Base-by-base conservation (phyloP, 768 basidiomycete species). In the Mycena kentingensis region DNA sequence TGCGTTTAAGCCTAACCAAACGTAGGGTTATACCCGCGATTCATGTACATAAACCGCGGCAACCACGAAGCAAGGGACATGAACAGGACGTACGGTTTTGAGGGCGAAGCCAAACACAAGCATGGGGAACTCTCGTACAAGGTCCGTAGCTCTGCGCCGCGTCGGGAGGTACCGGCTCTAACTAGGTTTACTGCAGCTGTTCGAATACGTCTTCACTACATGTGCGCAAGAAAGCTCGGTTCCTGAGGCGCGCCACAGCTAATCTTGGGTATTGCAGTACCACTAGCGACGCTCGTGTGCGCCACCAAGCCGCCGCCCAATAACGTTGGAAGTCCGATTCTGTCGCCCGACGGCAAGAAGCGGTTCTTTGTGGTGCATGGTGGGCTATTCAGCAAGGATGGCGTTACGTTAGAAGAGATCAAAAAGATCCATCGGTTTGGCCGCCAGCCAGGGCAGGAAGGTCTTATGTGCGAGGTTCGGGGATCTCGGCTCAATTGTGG, bases 21-120 rank as follows among this genome's bases (percentile, higher is more conserved):
- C 25, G 55, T 60, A 93, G 92, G 95, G 95, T 73, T 98, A 50
- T 93, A 91, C 71, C 96, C 96, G 3, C 82, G 82, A 51, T 82
- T 77, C 52, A 91, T 98, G 78, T 96, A 81, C 69, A 83, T 99
- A 66, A 98, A 99, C 68, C 83, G 96, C 58, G 96, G 96, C 16
- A 98, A 98, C 72, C 96, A 98, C 65, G 93, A 96, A 72, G 87
- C 93, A 54, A 90, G 91, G 67, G 94, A 98, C 39, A 98, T 99
- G 97, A 99, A 99, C 70, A 76, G 87, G 43, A 82, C 86, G 19
- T 94, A 96, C 68, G 93, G 93, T 1, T 95, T 95, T 63, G 93
- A 96, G 69, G 94, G 95, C 34, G 97, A 99, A 74, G 89, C 85
- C 26, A 96, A 96, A 65, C 89, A 96, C 64, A 98, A 99, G 68